Evolutionary conservation across 345 rosid species (phyloP).

Genomic region (Acer campestre): DNA sequence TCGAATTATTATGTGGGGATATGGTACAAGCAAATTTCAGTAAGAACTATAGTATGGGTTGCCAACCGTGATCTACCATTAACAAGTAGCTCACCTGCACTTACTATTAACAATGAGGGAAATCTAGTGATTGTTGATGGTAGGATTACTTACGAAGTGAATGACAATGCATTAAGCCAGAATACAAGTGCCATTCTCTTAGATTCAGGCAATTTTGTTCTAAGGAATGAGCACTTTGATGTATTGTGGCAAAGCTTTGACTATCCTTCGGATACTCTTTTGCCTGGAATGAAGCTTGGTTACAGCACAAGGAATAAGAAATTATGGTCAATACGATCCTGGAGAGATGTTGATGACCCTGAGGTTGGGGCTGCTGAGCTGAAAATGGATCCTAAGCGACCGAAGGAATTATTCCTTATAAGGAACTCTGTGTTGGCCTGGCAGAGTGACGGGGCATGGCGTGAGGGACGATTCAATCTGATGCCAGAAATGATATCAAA

Average conservation of each 20-base stretch:
- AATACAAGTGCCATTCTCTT: slow-evolving; percentile 28
- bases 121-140: slow-evolving; percentile 33
- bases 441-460: too few relatives aligned
- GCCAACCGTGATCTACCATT: slow-evolving; percentile 43
- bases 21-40: slow-evolving; percentile 39
- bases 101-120: slow-evolving; percentile 28
- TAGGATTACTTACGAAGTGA: not conserved
- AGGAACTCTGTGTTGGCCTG: too few relatives aligned
- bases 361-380: not conserved
- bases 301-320: slow-evolving; percentile 18
- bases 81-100: slow-evolving; percentile 1
- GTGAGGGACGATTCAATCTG: too few relatives aligned
- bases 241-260: slow-evolving; percentile 53
- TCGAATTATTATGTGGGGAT: slow-evolving; percentile 43
- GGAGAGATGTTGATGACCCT: slow-evolving; percentile 49
- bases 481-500: too few relatives aligned
- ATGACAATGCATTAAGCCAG: slow-evolving; percentile 25
- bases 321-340: slow-evolving; percentile 27
- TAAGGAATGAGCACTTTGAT: slow-evolving; percentile 22
- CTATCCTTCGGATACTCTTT: not conserved
- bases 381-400: too few relatives aligned
- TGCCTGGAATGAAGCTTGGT: slow-evolving; percentile 48
- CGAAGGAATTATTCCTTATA: too few relatives aligned
- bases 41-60: slow-evolving; percentile 42
- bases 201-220: slow-evolving; percentile 51